phyloP scores from a whole-genome alignment of 495 filamentous ascomycete species.

The Penicillium cataractarum region DNA sequence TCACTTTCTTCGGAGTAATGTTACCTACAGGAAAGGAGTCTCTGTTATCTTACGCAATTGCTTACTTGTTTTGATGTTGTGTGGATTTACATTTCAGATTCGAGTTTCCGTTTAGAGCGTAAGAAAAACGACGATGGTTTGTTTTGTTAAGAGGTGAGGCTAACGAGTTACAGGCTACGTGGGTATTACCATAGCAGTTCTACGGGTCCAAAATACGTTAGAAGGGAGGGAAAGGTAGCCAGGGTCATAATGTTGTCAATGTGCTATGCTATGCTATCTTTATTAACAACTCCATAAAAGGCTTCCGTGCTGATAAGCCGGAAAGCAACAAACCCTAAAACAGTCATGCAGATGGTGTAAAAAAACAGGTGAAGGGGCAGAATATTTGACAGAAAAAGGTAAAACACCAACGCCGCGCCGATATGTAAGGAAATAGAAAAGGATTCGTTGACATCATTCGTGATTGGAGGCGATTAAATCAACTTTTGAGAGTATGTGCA shows the following conservation, averaged over 20 bases:
- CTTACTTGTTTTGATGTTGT: too few species aligned
- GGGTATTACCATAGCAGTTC: too few species aligned
- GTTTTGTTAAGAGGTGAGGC: too few species aligned
- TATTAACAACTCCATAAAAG: neutral
- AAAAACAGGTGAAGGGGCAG: neutral
- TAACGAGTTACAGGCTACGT: too few species aligned
- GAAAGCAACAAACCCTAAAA: neutral
- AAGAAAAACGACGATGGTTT: too few species aligned
- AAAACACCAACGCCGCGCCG: slow-evolving; percentile 9
- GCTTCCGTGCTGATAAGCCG: neutral
- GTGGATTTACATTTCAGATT: too few species aligned
- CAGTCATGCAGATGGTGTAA: neutral
- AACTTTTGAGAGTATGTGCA: neutral
- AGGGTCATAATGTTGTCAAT: neutral
- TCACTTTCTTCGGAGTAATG: too few species aligned
- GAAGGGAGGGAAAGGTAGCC: neutral
- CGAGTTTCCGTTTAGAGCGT: too few species aligned
- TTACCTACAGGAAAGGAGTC: too few species aligned
- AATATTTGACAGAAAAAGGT: neutral
- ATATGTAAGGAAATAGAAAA: slow-evolving; percentile 2
- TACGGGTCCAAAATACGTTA: neutral
- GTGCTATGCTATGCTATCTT: slow-evolving; percentile 4
- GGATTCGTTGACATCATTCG: neutral
- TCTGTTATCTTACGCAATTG: too few species aligned
- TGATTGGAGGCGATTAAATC: neutral